Evolutionary conservation across 2,329 filamentous ascomycete species (phyloP), one percentile per base, ranked within the genome.

Genomic region (Madurella mycetomatis): DNA sequence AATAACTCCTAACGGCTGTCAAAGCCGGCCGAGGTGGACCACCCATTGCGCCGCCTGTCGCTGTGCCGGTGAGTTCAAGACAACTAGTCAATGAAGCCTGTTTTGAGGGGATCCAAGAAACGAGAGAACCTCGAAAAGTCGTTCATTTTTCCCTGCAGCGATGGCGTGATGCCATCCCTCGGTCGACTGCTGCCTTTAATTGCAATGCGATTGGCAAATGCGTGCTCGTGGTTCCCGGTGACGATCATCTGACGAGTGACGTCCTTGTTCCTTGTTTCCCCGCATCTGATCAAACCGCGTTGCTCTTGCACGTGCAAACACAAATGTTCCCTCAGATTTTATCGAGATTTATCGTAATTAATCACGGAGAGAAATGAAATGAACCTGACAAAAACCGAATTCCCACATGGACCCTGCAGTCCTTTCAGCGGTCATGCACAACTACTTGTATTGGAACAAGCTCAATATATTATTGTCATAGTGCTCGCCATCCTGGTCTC

Each of bases 191-290:
- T 30, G 9, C 8, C n/a, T 16, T 44, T 43, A 37, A 47, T 32
- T 47, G 44, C 30, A 4, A 2, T 45, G n/a, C 5, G 18, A 19
- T 18, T 34, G 37, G 46, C 41, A 19, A 37, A 7, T 32, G 9
- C 8, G 12, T 25, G 18, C 16, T 19, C 16, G 13, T 41, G 43
- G 52, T 57, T 52, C 46, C 16, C 4, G 25, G 49, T 59, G 57
- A 59, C 55, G 49, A 57, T 15, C 44, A 40, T 55, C 51, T 55
- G 57, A 59, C 49, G 54, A 57, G 25, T 49, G 13, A 15, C 34
- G 34, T 37, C 34, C 47, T 50, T 32, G 25, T 1, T n/a, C n/a
- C n/a, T n/a, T 18, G 52, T 52, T 49, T 53, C 56, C 56, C 47
- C 56, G 47, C 49, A 39, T 16, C 13, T 37, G 2, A n/a, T 42